Conservation (phyloP, 1,284 basidiomycete species). For the Cryptococcus floricola region DNA sequence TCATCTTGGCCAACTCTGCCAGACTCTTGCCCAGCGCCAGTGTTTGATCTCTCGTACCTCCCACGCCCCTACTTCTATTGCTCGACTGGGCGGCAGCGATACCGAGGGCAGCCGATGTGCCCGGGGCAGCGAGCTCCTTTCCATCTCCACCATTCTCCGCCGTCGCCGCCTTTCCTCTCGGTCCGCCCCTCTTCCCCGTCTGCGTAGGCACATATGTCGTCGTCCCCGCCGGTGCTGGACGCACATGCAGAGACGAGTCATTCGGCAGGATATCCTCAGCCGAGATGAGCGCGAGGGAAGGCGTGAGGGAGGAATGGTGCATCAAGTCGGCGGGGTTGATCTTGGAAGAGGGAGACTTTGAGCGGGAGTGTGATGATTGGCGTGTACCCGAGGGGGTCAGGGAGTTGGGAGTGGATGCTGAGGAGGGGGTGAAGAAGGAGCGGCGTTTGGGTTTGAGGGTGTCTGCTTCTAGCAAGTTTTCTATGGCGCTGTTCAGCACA, state of each 20-base stretch:
- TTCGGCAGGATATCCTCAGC: constrained; percentile 45
- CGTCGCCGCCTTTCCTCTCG: constrained; percentile 30
- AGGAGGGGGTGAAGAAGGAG: constrained; percentile 25
- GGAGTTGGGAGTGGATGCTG: constrained; percentile 8
- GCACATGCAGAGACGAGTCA: constrained; percentile 38
- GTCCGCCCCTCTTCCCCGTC: constrained; percentile 36
- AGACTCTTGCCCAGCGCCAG: constrained; percentile 46
- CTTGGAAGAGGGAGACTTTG: constrained; percentile 13
- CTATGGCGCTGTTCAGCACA: constrained; percentile 14
- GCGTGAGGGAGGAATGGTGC: constrained; percentile 36
- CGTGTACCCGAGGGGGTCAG: background rate
- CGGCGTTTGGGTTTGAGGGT: constrained; percentile 36
- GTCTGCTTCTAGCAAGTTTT: constrained; percentile 43
- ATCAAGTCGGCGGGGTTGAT: constrained; percentile 36
- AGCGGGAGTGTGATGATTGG: background rate
- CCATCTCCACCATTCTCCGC: constrained; percentile 18
- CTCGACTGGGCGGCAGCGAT: constrained; percentile 29
- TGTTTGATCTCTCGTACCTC: constrained; percentile 21
- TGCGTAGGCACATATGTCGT: constrained; percentile 19
- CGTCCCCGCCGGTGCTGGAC: constrained; percentile 29
- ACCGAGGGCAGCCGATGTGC: constrained; percentile 35
- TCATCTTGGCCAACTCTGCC: constrained; percentile 46
- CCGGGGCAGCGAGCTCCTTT: constrained; percentile 33
- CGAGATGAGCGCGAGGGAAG: constrained; percentile 35
- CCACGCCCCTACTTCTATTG: constrained; percentile 31